Base-by-base conservation (phyloP, 331 rosid species). In the Malus hybrid region DNA sequence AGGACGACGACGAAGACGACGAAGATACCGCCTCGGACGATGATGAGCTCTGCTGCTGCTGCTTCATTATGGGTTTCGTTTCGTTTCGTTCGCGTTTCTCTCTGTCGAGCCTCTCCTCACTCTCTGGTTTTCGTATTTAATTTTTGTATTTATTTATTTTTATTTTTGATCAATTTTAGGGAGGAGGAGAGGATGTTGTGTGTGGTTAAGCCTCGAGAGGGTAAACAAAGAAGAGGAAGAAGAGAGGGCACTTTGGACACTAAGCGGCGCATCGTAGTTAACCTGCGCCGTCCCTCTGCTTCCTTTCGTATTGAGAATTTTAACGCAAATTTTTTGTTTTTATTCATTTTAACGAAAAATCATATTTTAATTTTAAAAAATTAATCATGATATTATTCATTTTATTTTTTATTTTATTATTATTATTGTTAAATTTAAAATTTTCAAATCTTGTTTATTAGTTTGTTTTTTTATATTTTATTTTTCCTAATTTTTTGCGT, bases 11-110 rank as follows among this genome's bases (percentile, higher is more conserved):
- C 0, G 72, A 63, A 0, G 79, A 75, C 48, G 89, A 86, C 60
- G 83, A 80, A 1, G 96, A 83, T 18, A 95, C 93, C 65, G 98
- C 98, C 88, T 90, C 99, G 1, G 91, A 76, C 39, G 81, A 79
- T 52, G 91, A 78, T 56, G 91, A 78, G 85, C 85, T 82, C 81
- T 63, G 77, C 34, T 74, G 77, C 39, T 39, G 77, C 59, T 85
- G 96, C 89, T 95, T 95, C 99, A 95, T 94, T 81, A 62, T 70
- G 77, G 46, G 46, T 39, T 39, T 39, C 11, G 4, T 71, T 72
- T 36, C 44, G 44, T 59, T 67, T 72, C 13, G 79, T 36, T 76
- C 57, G 50, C 72, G 42, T 68, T 50, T 50, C 56, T 50, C n/a
- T 16, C 65, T 24, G 1, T 24, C 24, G 24, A 24, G 24, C 24